phyloP scores from a whole-genome alignment of 306 rosid genomes.

The Vigna unguiculata region DNA sequence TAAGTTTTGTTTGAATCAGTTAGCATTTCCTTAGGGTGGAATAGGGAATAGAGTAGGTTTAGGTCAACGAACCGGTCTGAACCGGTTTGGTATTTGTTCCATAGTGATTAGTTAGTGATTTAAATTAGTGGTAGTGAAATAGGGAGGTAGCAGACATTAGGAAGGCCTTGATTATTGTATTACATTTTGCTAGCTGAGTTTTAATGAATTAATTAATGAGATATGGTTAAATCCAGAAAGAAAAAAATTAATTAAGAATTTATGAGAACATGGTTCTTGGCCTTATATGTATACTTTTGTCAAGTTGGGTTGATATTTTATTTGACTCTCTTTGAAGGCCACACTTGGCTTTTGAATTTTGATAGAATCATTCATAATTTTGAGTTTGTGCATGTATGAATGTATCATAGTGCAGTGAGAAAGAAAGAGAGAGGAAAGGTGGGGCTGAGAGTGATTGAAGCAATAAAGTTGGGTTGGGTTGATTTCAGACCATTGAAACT shows the following conservation, averaged over 20 bases:
- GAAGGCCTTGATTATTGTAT: constrained; percentile 49
- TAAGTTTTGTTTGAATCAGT: neutral
- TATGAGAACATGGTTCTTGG: constrained; percentile 31
- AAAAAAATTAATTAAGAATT: neutral
- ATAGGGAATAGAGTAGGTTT: constrained; percentile 2
- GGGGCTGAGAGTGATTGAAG: constrained; percentile 39
- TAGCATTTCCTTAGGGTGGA: neutral
- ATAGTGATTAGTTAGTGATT: constrained; percentile 41
- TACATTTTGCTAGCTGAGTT: constrained; percentile 29
- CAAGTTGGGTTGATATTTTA: constrained; percentile 43
- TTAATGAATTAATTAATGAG: constrained; percentile 34
- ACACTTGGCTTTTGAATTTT: neutral
- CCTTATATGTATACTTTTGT: constrained; percentile 5
- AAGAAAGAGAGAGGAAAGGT: neutral
- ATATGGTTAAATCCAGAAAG: constrained; percentile 12
- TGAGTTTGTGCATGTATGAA: constrained; percentile 28
- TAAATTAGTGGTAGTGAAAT: constrained; percentile 43
- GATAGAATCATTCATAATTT: constrained; percentile 45
- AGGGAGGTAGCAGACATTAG: constrained; percentile 40
- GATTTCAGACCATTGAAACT: constrained; percentile 51
- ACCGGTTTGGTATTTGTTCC: constrained; percentile 37
- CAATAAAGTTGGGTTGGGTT: constrained; percentile 43
- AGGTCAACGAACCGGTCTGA: constrained; percentile 34
- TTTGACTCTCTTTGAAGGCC: constrained; percentile 12
- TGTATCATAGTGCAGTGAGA: neutral